phyloP scores from a whole-genome alignment of 192 early-diverging fungal genomes.

The Gaertneriomyces semiglobifer region DNA sequence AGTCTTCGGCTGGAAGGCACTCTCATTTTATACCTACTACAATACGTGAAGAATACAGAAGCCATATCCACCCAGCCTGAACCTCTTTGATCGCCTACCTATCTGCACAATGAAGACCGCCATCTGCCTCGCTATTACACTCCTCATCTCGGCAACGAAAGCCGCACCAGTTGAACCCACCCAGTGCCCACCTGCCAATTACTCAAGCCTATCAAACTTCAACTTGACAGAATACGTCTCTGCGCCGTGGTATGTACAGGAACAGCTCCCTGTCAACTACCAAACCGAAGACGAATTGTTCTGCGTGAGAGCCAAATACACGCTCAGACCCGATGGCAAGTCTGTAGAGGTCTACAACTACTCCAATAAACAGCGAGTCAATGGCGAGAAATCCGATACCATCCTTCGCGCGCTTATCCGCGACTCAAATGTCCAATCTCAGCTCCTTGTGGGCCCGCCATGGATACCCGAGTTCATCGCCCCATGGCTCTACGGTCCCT shows the following conservation, averaged over 20 bases:
- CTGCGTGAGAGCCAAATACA: neutral
- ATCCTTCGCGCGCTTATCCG: neutral
- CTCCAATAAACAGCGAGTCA: neutral
- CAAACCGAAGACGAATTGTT: neutral
- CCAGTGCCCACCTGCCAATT: neutral
- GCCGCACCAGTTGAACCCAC: neutral
- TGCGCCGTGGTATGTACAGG: conserved; percentile 1
- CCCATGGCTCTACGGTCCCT: neutral
- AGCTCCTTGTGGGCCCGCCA: neutral
- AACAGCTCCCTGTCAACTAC: neutral
- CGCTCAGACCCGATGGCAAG: neutral
- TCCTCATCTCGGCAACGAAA: neutral
- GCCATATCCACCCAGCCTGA: too few relatives aligned
- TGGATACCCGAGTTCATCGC: neutral
- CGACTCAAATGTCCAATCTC: neutral
- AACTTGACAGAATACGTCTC: neutral
- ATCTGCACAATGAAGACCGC: too few relatives aligned
- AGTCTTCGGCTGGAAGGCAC: too few relatives aligned
- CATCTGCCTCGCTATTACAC: too few relatives aligned
- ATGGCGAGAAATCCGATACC: neutral
- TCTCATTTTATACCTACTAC: too few relatives aligned
- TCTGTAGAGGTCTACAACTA: conserved; percentile 1
- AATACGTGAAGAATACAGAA: too few relatives aligned
- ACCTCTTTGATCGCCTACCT: too few relatives aligned
- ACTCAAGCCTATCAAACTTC: neutral